Conservation (phyloP, 2,329 filamentous ascomycete species). For the Paracoccidioides brasiliensis region DNA sequence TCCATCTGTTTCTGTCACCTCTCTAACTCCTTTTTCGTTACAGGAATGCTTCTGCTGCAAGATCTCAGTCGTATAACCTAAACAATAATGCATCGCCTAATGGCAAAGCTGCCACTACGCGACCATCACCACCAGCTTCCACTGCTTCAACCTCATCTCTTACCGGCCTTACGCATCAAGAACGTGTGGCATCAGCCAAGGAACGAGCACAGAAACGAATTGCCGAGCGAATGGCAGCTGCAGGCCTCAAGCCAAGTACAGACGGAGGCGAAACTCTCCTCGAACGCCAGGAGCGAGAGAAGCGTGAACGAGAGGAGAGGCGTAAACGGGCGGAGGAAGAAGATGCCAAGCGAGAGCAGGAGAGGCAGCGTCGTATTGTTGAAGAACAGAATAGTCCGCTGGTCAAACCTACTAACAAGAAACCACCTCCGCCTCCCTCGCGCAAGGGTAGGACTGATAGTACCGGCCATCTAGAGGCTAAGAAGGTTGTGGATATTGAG, state of each 20-base stretch:
- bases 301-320: constrained; percentile 74
- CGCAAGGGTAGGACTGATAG: constrained; percentile 53
- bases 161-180: constrained; percentile 79
- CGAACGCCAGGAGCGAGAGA: constrained; percentile 80
- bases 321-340: constrained; percentile 85
- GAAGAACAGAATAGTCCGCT: constrained; percentile 58
- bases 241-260: constrained; percentile 73
- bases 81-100: constrained; percentile 43
- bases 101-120: constrained; percentile 16
- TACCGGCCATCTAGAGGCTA: constrained; percentile 44
- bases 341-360: constrained; percentile 74
- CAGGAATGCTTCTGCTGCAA: constrained; percentile 19
- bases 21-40: not conserved
- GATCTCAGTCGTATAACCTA: constrained; percentile 40
- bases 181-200: constrained; percentile 89
- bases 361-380: constrained; percentile 69
- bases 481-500: constrained; percentile 41
- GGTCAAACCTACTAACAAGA: constrained; percentile 40
- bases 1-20: not conserved
- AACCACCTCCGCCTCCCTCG: constrained; percentile 57
- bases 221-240: constrained; percentile 84
- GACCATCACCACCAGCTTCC: constrained; percentile 35
- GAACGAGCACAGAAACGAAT: constrained; percentile 95
- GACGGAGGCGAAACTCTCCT: constrained; percentile 69
- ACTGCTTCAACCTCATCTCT: constrained; percentile 55